Base-by-base conservation (phyloP, 257 asterid genomes). In the Gynochthodes officinalis region DNA sequence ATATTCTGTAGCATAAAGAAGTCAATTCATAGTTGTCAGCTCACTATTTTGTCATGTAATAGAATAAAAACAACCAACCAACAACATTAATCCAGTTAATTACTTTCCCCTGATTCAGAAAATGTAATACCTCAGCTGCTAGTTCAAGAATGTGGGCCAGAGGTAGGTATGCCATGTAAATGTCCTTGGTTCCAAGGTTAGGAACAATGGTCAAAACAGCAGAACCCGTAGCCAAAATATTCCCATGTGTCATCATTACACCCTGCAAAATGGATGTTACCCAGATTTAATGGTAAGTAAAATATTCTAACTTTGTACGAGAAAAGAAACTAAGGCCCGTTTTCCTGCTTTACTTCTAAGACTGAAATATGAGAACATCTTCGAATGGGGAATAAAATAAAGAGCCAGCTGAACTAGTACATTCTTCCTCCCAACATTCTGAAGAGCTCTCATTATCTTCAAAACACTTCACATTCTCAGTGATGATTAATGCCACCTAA, bases 211-310 rank as follows among this genome's bases (percentile, higher is more conserved):
- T 84, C 95, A 95, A 77, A 70, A 95, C 99, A 75, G 96, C 99
- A 71, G 99, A 87, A 64, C 82, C 92, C 70, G 98, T 92, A 68
- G 98, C 96, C 79, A 95, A 84, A 78, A 95, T 84, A 64, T 90
- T 95, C 69, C 89, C 84, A 84, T 92, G 99, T 42, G 99, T 95
- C 99, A 95, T 95, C 96, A 95, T 90, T 77, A 95, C 99, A 77
- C 99, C 99, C 98, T 94, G 83, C 67, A 81, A 61, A 65, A 46
- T 42, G 48, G 23, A 27, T 44, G 40, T 73, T 40, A 30, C 44
- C 40, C 23, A 16, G 23, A 28, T 33, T 21, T 40, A 19, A 37
- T 37, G 30, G 18, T 62, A 19, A 63, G 23, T 23, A 35, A 35
- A 35, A 18, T 62, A 37, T 71, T 15, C 30, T 21, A 27, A 54